phyloP scores from a whole-genome alignment of 345 rosid genomes.

The Brassica rapa region DNA sequence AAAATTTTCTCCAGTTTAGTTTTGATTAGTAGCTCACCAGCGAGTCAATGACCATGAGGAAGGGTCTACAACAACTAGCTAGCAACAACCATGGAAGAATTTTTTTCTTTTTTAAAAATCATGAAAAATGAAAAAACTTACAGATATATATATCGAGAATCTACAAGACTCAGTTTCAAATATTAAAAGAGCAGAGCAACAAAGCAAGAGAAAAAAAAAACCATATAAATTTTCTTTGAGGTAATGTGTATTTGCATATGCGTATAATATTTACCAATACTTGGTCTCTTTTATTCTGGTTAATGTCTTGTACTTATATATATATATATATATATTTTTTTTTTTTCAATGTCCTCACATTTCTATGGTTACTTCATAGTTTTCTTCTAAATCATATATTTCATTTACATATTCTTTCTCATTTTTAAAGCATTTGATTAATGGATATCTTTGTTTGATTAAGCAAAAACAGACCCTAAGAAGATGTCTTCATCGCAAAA shows the following conservation, averaged over 20 bases:
- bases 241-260: background rate
- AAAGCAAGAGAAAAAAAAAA: background rate
- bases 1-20: background rate
- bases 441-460: background rate
- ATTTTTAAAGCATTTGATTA: background rate
- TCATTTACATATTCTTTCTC: background rate
- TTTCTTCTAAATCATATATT: background rate
- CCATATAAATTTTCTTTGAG: background rate
- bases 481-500: background rate
- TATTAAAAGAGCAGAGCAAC: background rate
- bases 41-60: background rate
- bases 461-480: background rate
- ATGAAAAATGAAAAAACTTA: background rate
- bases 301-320: background rate
- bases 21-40: background rate
- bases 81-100: background rate
- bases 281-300: background rate
- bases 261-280: background rate
- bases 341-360: too few species aligned
- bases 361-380: background rate
- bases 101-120: too few species aligned
- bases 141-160: background rate
- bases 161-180: background rate
- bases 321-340: too few species aligned
- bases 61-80: background rate